These are phyloP conservation scores for Ulota crispa DNA, from an alignment of 225 moss, liverwort and hornwort species.

Conservation along the genomic window DNA sequence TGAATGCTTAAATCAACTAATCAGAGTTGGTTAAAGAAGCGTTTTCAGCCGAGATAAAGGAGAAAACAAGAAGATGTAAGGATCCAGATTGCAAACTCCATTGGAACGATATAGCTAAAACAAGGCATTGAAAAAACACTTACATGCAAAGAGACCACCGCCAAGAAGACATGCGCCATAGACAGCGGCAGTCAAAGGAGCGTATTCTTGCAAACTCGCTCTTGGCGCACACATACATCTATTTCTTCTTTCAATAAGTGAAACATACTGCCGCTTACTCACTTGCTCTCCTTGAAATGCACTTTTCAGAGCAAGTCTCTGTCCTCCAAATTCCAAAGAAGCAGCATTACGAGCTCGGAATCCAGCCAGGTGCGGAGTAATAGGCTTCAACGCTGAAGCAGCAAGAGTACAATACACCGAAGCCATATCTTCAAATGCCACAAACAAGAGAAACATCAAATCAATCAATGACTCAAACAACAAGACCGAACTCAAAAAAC, in stretches of 20 bases:
- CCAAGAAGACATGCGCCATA: slow-evolving; percentile 76
- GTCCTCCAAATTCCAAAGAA: slow-evolving; percentile 17
- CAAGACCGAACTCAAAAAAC: not conserved
- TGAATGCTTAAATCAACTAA: not conserved
- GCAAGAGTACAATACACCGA: slow-evolving; percentile 37
- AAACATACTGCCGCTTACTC: slow-evolving; percentile 11
- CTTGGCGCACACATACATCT: slow-evolving; percentile 37
- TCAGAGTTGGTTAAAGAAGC: not conserved
- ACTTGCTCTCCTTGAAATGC: slow-evolving; percentile 34
- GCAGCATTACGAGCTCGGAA: slow-evolving; percentile 28
- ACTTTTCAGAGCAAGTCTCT: slow-evolving; percentile 21
- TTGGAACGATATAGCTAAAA: not conserved
- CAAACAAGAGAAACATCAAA: slow-evolving; percentile 2
- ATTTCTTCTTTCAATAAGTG: slow-evolving; percentile 25
- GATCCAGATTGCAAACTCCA: not conserved
- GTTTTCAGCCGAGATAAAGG: not conserved
- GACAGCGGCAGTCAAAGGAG: slow-evolving; percentile 70
- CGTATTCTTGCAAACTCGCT: slow-evolving; percentile 57
- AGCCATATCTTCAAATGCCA: slow-evolving; percentile 40
- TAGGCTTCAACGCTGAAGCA: slow-evolving; percentile 33
- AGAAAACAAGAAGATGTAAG: not conserved
- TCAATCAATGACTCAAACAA: not conserved
- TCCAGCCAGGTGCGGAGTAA: slow-evolving; percentile 26
- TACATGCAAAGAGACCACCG: slow-evolving; percentile 81
- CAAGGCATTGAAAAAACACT: slow-evolving; percentile 20